Evolutionary conservation across 108 stramenopile genomes (phyloP).

Genomic region (Pseudonitzschia pungens): DNA sequence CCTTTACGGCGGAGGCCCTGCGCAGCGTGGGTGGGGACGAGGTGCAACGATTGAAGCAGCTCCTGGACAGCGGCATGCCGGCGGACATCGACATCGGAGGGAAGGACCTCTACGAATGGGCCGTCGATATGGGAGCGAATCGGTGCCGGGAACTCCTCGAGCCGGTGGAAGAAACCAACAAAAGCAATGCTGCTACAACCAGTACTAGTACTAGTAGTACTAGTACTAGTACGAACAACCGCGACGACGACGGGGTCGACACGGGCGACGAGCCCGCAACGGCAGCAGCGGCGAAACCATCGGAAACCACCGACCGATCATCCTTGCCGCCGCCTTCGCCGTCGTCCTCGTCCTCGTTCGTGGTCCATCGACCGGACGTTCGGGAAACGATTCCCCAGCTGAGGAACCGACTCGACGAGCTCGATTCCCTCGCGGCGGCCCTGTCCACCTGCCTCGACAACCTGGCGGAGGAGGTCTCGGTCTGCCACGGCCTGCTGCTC

Average conservation of each 20-base stretch:
- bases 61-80: conserved; percentile 73
- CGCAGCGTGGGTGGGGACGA: conserved; percentile 84
- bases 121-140: conserved; percentile 66
- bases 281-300: not conserved
- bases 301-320: conserved; percentile 1
- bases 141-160: conserved; percentile 57
- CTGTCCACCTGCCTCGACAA: conserved; percentile 72
- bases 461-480: conserved; percentile 70
- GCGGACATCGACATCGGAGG: conserved; percentile 64
- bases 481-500: conserved; percentile 67
- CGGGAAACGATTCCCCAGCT: conserved; percentile 31
- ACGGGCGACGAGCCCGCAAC: not conserved
- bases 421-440: conserved; percentile 43
- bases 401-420: conserved; percentile 52
- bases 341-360: conserved; percentile 17
- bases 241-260: not conserved
- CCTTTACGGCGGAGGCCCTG: conserved; percentile 84
- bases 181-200: no score
- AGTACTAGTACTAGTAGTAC: no score
- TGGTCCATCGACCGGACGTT: conserved; percentile 24
- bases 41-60: conserved; percentile 61
- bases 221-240: no score
- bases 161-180: not conserved
- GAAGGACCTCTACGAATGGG: conserved; percentile 70
- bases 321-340: no score